Percentiles rank a stretch among this genome's conserved stretches.
Conservation (phyloP, 305 asterid genomes). For the Fraxinus sp. region DNA sequence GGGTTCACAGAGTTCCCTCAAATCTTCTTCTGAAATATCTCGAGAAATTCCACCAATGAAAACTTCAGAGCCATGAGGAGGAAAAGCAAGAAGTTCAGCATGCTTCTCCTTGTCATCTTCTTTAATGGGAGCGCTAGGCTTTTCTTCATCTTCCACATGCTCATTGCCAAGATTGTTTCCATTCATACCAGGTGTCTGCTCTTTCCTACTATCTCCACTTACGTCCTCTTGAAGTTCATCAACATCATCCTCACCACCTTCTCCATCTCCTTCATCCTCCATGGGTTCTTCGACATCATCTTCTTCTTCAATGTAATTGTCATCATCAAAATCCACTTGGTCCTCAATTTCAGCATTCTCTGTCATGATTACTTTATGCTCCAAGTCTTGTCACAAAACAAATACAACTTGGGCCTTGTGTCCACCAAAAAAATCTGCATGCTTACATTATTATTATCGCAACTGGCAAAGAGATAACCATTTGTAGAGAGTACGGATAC, state of each 20-base stretch:
- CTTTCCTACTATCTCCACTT: conserved; percentile 59
- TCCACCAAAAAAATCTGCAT: conserved; percentile 52
- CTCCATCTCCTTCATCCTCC: conserved; percentile 74
- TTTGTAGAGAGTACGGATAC: conserved; percentile 43
- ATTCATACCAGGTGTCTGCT: conserved; percentile 48
- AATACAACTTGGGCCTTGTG: conserved; percentile 36
- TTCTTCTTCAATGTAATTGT: conserved; percentile 75
- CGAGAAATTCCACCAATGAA: conserved; percentile 92
- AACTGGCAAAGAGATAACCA: conserved; percentile 42
- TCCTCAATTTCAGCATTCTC: conserved; percentile 87
- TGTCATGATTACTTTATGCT: conserved; percentile 52
- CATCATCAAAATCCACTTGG: conserved; percentile 91
- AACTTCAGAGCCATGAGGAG: conserved; percentile 95
- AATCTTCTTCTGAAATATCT: conserved; percentile 76
- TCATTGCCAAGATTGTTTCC: conserved; percentile 33
- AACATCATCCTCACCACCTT: conserved; percentile 57
- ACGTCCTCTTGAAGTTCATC: conserved; percentile 58
- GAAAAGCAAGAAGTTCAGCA: conserved; percentile 75
- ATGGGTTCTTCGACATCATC: conserved; percentile 74
- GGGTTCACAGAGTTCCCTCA: conserved; percentile 79
- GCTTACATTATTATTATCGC: conserved; percentile 46
- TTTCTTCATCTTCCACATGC: conserved; percentile 51
- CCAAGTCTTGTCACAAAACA: conserved; percentile 50
- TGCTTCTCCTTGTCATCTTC: conserved; percentile 51
- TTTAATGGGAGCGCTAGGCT: conserved; percentile 34